These are phyloP conservation scores for Chytriomyces confervae DNA, from an alignment of 192 early-diverging fungal genomes.

Conservation along the genomic window DNA sequence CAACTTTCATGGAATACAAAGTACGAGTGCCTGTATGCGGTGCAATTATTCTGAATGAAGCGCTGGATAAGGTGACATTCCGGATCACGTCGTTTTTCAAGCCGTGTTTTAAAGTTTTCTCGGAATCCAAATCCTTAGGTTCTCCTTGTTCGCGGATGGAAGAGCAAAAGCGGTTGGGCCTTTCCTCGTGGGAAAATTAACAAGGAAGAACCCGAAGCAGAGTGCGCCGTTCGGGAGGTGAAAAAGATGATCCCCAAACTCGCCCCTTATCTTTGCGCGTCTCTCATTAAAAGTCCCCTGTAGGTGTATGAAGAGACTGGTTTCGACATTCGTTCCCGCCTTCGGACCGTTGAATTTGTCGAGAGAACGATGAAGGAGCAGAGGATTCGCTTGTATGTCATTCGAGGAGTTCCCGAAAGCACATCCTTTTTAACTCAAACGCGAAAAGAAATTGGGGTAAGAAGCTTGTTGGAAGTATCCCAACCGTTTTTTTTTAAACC, in stretches of 20 bases:
- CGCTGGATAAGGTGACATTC: constrained; percentile 68
- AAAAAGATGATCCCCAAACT: constrained; percentile 4
- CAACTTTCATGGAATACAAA: constrained; percentile 94
- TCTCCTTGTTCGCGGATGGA: constrained; percentile 94
- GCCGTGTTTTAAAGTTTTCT: not conserved
- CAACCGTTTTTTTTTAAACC: not conserved
- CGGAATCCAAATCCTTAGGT: constrained; percentile 25
- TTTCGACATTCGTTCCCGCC: constrained; percentile 75
- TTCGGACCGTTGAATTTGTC: constrained; percentile 79
- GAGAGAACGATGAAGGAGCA: constrained; percentile 91
- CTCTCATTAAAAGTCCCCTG: not conserved
- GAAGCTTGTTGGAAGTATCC: not conserved
- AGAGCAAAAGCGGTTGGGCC: constrained; percentile 88
- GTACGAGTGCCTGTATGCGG: constrained; percentile 96
- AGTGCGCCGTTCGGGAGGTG: constrained; percentile 92
- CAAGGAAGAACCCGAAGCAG: constrained; percentile 86
- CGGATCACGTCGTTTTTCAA: not conserved
- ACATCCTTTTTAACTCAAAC: constrained; percentile 83
- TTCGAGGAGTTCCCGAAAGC: constrained; percentile 82
- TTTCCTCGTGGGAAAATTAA: constrained; percentile 99
- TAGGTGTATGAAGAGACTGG: constrained; percentile 94
- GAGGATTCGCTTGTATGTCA: constrained; percentile 88
- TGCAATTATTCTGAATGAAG: constrained; percentile 89
- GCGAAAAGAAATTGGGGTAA: constrained; percentile 93
- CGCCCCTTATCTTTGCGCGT: not conserved